phyloP scores from a whole-genome alignment of 805 yeast genomes.

The Tetrapisispora nanseiensis region DNA sequence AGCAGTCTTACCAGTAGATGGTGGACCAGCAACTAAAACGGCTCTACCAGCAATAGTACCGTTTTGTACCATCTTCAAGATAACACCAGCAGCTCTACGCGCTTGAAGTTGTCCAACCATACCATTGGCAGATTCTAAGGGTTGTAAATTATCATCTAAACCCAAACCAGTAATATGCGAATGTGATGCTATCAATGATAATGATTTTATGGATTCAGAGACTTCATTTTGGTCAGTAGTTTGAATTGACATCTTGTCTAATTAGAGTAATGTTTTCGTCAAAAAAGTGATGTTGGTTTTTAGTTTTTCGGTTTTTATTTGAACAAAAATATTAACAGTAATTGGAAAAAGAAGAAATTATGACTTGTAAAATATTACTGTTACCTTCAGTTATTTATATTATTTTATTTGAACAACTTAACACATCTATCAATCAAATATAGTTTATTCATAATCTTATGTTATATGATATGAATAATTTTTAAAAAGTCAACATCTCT shows the following conservation, averaged over 20 bases:
- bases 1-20: constrained; percentile 98
- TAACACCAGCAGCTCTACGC: constrained; percentile 90
- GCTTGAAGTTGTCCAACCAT: constrained; percentile 97
- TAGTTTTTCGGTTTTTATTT: too few relatives aligned
- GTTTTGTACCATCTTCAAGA: constrained; percentile 84
- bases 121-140: constrained; percentile 76
- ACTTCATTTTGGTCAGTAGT: constrained; percentile 30
- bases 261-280: not conserved
- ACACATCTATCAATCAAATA: too few relatives aligned
- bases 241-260: constrained; percentile 31
- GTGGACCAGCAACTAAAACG: constrained; percentile 92
- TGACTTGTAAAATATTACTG: too few relatives aligned
- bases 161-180: constrained; percentile 96
- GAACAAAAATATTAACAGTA: too few relatives aligned
- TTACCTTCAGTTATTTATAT: too few relatives aligned
- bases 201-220: constrained; percentile 44
- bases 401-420: too few relatives aligned
- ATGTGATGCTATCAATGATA: constrained; percentile 90
- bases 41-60: constrained; percentile 97
- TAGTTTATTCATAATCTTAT: too few relatives aligned
- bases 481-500: not conserved
- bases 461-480: too few relatives aligned
- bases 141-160: constrained; percentile 82
- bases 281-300: too few relatives aligned
- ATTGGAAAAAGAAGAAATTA: too few relatives aligned